Percentiles rank a stretch among this genome's conserved stretches.
Conservation (phyloP, 352 stramenopile genomes). For the Pythium phragmitis region DNA sequence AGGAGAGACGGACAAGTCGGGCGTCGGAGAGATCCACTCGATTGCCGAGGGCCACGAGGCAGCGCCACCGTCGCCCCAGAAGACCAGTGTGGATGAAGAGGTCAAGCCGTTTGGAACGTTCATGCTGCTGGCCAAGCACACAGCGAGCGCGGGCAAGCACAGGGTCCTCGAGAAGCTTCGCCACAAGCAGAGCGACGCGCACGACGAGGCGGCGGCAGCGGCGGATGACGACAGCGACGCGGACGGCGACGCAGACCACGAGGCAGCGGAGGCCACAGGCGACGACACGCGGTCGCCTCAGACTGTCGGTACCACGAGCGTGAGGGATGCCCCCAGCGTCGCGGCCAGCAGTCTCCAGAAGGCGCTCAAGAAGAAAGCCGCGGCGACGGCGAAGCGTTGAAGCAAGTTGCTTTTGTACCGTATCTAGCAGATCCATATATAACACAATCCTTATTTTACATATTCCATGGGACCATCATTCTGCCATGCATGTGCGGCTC, state of each 20-base stretch:
- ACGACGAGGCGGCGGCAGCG: neutral
- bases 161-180: constrained; percentile 39
- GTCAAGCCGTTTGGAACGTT: constrained; percentile 32
- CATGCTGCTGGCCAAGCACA: constrained; percentile 45
- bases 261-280: neutral
- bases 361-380: constrained; percentile 44
- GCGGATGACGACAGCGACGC: neutral
- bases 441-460: neutral
- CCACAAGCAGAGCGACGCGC: constrained; percentile 28
- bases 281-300: constrained; percentile 1
- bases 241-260: constrained; percentile 11
- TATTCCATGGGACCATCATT: constrained; percentile 7
- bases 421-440: constrained; percentile 23
- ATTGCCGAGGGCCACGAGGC: constrained; percentile 22
- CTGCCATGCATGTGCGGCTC: neutral
- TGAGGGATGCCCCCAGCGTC: neutral
- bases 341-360: constrained; percentile 44
- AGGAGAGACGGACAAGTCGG: constrained; percentile 1
- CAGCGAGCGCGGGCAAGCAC: constrained; percentile 32
- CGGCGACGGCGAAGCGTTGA: constrained; percentile 13
- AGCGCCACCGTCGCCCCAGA: constrained; percentile 10
- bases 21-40: neutral
- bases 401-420: constrained; percentile 20
- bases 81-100: constrained; percentile 16
- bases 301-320: constrained; percentile 21